These are phyloP conservation scores for Malassezia dermatis DNA, from an alignment of 1,284 basidiomycete species.

Conservation along the genomic window DNA sequence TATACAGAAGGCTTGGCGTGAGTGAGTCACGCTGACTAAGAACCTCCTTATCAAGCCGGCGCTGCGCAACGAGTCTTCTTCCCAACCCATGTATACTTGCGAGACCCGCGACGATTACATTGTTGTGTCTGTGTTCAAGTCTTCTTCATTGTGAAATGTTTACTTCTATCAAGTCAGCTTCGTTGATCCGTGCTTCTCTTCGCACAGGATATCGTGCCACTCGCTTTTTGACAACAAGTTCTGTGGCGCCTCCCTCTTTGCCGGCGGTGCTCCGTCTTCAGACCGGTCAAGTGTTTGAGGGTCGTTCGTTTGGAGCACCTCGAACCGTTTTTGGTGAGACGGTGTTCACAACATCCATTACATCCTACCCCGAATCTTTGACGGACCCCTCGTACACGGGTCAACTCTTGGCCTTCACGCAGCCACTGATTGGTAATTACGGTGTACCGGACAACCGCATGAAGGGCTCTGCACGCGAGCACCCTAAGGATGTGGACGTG, in stretches of 20 bases:
- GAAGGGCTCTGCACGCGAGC: slow-evolving; percentile 47
- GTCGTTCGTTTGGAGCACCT: slow-evolving; percentile 78
- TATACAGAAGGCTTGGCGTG: background rate
- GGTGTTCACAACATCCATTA: slow-evolving; percentile 97
- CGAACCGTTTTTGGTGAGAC: slow-evolving; percentile 88
- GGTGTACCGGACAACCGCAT: slow-evolving; percentile 71
- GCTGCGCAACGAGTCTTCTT: background rate
- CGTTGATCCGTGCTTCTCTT: slow-evolving; percentile 17
- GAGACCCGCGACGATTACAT: slow-evolving; percentile 45
- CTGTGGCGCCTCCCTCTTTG: slow-evolving; percentile 34
- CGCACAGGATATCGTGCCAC: slow-evolving; percentile 16
- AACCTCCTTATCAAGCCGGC: background rate
- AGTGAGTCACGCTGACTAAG: slow-evolving; percentile 16
- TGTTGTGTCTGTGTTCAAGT: slow-evolving; percentile 36
- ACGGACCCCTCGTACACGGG: slow-evolving; percentile 97
- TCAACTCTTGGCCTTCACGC: slow-evolving; percentile 95
- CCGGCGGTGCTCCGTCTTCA: slow-evolving; percentile 87
- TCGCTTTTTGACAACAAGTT: slow-evolving; percentile 31
- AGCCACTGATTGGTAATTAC: slow-evolving; percentile 96
- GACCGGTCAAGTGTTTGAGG: slow-evolving; percentile 80
- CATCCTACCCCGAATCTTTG: slow-evolving; percentile 98
- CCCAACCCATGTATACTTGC: slow-evolving; percentile 3
- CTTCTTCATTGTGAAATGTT: slow-evolving; percentile 9
- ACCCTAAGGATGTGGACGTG: slow-evolving; percentile 54
- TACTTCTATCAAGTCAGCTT: background rate